Evolutionary conservation across 2,329 filamentous ascomycete species (phyloP), one percentile per base, ranked within the genome.

Genomic region (Ophiostoma quercus): DNA sequence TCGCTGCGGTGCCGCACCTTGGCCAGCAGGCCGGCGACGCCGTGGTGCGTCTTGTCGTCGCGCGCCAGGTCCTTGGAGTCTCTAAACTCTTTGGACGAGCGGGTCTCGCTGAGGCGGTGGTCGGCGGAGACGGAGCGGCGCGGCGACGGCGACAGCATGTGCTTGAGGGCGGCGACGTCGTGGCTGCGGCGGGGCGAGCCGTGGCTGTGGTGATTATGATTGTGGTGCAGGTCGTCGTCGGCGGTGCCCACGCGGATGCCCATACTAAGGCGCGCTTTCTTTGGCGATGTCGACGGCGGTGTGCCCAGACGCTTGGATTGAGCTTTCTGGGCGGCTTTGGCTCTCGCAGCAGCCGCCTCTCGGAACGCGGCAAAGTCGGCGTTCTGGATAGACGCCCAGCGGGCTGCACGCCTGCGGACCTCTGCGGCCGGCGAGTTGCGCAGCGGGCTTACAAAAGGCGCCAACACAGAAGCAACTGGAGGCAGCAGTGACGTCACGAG

Each of bases 401-500:
- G 86, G 63, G 86, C 82, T 0, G 93, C 92, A 65, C 89, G 87
- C 0, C 89, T 80, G 2, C 90, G 82, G 66, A 96, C 91, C 74
- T 92, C 90, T 16, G 88, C 84, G 0, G 88, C 84, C 4, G 87
- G 79, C 0, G 88, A 88, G 54, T 84, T 87, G n/a, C 77, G 75
- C 2, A 79, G 73, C 0, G 87, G 84, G 0, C 79, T 77, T 8
- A 79, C 76, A 74, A 95, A 92, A 0, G 84, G 79, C 1, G 82
- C 77, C 32, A 92, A 79, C 37, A 96, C 86, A 0, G 82, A 78
- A 12, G 81, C 77, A 47, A 89, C 79, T 0, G 87, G 82, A 0
- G 92, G 92, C 0, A 96, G 84, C 70, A 90, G 87, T 0, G 86
- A 88, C 1, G 92, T 88, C 54, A 98, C 86, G 76, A 97, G 85